Percentiles rank a stretch among this genome's conserved stretches.
These are phyloP conservation scores for Alisma plantagoaquatica DNA, from an alignment of 106 monocot species.

Conservation along the genomic window DNA sequence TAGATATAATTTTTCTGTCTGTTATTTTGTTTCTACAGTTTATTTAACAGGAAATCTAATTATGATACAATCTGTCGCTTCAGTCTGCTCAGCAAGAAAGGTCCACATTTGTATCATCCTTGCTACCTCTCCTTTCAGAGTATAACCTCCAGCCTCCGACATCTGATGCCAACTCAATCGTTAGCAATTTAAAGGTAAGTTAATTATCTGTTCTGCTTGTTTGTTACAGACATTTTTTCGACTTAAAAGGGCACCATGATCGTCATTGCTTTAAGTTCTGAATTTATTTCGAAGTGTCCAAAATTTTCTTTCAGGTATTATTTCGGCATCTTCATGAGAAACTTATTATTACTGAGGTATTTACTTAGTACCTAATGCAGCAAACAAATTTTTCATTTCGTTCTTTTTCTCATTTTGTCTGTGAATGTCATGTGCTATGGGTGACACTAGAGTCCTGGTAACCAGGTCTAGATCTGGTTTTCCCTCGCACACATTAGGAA, in stretches of 20 bases:
- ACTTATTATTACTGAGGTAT: slow-evolving; percentile 81
- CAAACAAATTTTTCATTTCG: too few species aligned
- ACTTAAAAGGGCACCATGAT: not conserved
- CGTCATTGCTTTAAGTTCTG: not conserved
- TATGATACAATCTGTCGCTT: not conserved
- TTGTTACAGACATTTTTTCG: not conserved
- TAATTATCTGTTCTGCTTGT: too few species aligned
- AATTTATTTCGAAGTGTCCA: not conserved
- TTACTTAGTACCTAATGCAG: not conserved
- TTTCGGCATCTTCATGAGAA: slow-evolving; percentile 92
- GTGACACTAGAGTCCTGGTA: too few species aligned
- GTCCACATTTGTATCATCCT: slow-evolving; percentile 87
- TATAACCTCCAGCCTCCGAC: slow-evolving; percentile 69
- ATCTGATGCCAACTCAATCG: slow-evolving; percentile 85
- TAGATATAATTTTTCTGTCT: too few species aligned
- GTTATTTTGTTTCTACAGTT: too few species aligned
- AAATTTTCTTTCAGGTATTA: slow-evolving; percentile 48
- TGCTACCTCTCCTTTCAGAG: slow-evolving; percentile 86
- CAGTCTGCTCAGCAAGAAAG: slow-evolving; percentile 97
- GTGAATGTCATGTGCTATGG: too few species aligned
- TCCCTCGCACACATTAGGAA: too few species aligned
- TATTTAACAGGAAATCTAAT: too few species aligned
- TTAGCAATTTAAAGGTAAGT: slow-evolving; percentile 76
- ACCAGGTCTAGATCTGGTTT: too few species aligned
- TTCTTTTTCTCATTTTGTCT: too few species aligned